Base-by-base conservation (phyloP, 768 basidiomycete genomes). In the Neoboletus brunneissimus region DNA sequence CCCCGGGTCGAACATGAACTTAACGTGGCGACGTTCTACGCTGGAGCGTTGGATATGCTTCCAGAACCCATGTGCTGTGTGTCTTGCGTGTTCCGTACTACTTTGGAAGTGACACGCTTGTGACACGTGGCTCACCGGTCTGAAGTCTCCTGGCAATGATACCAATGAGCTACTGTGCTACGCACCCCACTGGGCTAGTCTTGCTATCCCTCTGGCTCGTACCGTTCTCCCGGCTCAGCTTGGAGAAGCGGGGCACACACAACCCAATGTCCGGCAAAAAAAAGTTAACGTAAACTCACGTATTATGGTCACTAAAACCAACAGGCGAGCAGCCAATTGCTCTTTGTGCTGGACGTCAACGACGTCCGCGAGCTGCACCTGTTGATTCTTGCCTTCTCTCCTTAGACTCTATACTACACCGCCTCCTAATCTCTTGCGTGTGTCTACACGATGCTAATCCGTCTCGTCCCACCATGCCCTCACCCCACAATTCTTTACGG, bases 401-500 rank as follows among this genome's bases (percentile, higher is more conserved):
- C 51, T 40, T 71, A 60, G 63, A 67, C 53, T 49, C 43, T 67
- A 69, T 29, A 42, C 54, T 73, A 73, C 40, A 27, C 22, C 45
- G 29, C 46, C 27, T 64, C 50, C 53, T 73, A 71, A 73, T 70
- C 49, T 46, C 5, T 41, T 53, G 35, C 53, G 20, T 35, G 44
- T 60, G 35, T 48, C 32, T 11, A 34, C 59, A 60, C 55, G 58
- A 88, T 88, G 87, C 72, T 82, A 63, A 80, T 88, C 65, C 78
- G 78, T 66, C 80, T 88, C 56, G 50, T 75, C 31, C 75, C 77
- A 23, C 71, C 75, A 4, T 61, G 73, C 3, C 72, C 76, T 5
- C 73, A 79, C 41, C 79, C 84, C 13, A 77, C 80, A 41, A 80
- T 89, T 57, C 76, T 85, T 61, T 86, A 87, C 69, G 79, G 76